Conservation (phyloP, 176 grass and related monocot species). For the Saccharum officinarum region DNA sequence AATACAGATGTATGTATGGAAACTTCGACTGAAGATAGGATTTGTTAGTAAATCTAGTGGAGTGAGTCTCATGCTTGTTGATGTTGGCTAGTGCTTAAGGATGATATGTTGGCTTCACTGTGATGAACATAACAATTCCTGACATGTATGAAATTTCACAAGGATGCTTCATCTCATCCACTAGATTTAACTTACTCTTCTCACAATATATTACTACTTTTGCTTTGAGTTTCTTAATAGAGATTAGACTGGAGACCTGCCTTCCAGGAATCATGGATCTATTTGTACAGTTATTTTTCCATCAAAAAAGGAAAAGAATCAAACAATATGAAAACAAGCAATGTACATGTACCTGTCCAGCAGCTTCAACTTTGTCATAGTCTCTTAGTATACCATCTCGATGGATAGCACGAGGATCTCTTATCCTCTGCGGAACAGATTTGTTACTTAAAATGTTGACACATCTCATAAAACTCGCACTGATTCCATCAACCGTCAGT, state of each 20-base stretch:
- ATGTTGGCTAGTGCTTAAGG: constrained; percentile 6
- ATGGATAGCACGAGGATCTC: constrained; percentile 83
- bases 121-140: background rate
- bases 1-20: background rate
- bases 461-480: constrained; percentile 86
- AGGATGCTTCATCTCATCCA: background rate
- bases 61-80: background rate
- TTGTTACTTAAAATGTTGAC: constrained; percentile 93
- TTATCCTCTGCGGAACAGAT: constrained; percentile 59
- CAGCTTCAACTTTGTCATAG: constrained; percentile 71
- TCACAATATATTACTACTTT: background rate
- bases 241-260: background rate
- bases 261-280: background rate
- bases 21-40: background rate
- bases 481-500: constrained; percentile 84
- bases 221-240: background rate
- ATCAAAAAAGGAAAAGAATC: background rate
- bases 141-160: background rate
- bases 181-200: background rate
- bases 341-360: constrained; percentile 77
- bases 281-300: background rate
- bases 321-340: constrained; percentile 16
- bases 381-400: constrained; percentile 78
- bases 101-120: background rate
- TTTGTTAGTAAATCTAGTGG: background rate